Base-by-base conservation (phyloP, 495 filamentous ascomycete species). In the Aspergillus homomorphus region DNA sequence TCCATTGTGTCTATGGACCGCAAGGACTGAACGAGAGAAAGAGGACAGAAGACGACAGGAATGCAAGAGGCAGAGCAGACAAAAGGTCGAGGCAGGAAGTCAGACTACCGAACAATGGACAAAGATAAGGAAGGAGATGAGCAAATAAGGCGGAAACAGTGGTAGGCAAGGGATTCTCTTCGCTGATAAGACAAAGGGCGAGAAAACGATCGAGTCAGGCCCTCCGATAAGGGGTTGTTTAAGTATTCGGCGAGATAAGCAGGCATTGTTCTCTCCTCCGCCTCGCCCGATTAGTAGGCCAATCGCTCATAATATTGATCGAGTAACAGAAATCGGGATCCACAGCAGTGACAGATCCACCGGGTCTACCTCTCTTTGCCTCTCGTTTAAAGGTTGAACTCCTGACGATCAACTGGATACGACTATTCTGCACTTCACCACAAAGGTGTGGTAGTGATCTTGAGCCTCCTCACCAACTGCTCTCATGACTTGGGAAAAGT, bases 1-100 rank as follows among this genome's bases (percentile, higher is more conserved):
- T 72, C 66, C 72, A 73, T 75, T 24, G 49, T 62, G 58, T 21
- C 18, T 24, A 56, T 16, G 42, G 43, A n/a, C 24, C 21, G 46
- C 9, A 20, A 42, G 26, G 45, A 57, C 20, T 30, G 28, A 22
- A 50, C 14, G 9, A 45, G 28, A 33, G 23, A 57, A 18, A 45
- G 41, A 49, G 54, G 18, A 16, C 18, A 60, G 22, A 24, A 44
- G n/a, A 46, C n/a, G 26, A 33, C 8, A 41, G 23, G 41, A 45
- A 24, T 24, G 41, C 42, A 48, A 58, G 33, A 46, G 41, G 58
- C 42, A 44, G 41, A 58, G 46, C 45, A 61, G 44, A 56, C 20
- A n/a, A 48, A 26, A 54, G 26, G 19, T 53, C 10, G 22, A 18
- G n/a, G 41, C 24, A 45, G 30, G 23, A 15, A 20, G 54, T 26